A percentile compares a stretch with the other conserved stretches of the same genome.
These are phyloP conservation scores for Fusarium proliferatum DNA, from an alignment of 2,329 filamentous ascomycete species.

Conservation along the genomic window DNA sequence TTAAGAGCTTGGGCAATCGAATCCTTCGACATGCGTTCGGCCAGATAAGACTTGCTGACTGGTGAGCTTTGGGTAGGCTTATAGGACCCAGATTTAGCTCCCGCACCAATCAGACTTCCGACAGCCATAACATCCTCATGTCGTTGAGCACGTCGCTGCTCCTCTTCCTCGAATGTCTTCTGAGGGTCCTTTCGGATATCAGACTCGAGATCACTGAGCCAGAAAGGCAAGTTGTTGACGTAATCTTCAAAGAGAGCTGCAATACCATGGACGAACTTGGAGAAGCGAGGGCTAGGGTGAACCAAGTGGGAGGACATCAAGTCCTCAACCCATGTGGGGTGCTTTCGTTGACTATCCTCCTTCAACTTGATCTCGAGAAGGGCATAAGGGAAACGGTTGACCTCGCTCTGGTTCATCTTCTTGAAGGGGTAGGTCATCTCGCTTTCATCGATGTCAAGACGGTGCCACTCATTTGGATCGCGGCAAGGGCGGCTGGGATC, in stretches of 20 bases:
- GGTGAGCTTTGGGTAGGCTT: conserved; percentile 74
- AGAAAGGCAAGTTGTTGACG: conserved; percentile 96
- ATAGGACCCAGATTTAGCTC: conserved; percentile 64
- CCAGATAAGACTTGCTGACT: conserved; percentile 72
- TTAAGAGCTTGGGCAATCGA: conserved; percentile 46
- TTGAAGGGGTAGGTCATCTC: conserved; percentile 89
- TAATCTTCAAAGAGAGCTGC: conserved; percentile 94
- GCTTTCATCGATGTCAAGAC: conserved; percentile 85
- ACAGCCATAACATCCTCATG: conserved; percentile 91
- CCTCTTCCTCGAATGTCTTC: conserved; percentile 89
- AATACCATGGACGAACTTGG: conserved; percentile 95
- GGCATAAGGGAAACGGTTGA: conserved; percentile 89
- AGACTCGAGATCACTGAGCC: conserved; percentile 89
- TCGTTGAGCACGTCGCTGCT: conserved; percentile 81
- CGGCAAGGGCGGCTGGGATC: conserved; percentile 88
- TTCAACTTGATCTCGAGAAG: conserved; percentile 92
- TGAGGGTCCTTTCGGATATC: conserved; percentile 96
- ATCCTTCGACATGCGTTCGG: conserved; percentile 62
- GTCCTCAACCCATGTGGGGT: conserved; percentile 88
- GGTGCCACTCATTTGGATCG: conserved; percentile 89
- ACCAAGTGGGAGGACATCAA: conserved; percentile 93
- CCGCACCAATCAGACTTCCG: conserved; percentile 83
- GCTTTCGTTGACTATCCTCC: conserved; percentile 72
- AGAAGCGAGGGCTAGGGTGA: conserved; percentile 89
- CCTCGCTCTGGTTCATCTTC: conserved; percentile 88